These are phyloP conservation scores for Podila epigama DNA, from an alignment of 192 early-diverging fungal genomes.

Conservation along the genomic window DNA sequence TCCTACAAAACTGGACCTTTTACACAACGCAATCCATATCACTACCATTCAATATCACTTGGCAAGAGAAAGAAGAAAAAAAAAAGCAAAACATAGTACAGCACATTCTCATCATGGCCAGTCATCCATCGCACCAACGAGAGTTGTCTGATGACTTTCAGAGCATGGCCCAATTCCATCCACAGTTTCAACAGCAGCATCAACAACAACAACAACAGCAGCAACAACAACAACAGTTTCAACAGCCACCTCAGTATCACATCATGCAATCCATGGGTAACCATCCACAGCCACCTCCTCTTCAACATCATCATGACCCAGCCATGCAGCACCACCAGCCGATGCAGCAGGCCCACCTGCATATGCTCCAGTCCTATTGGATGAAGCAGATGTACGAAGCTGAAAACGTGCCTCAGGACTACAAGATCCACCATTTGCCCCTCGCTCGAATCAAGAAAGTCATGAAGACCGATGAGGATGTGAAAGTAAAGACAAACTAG, in stretches of 20 bases:
- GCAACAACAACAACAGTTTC: conserved; percentile 15
- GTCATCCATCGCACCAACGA: conserved; percentile 34
- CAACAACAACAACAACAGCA: conserved; percentile 9
- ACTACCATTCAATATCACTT: too few relatives aligned
- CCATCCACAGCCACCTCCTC: conserved; percentile 18
- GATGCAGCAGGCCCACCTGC: conserved; percentile 41
- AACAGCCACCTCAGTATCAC: conserved; percentile 23
- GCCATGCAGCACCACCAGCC: conserved; percentile 23
- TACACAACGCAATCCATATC: too few relatives aligned
- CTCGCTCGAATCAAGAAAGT: conserved; percentile 97
- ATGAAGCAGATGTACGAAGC: conserved; percentile 71
- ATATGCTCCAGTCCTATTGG: conserved; percentile 66
- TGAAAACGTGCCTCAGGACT: conserved; percentile 80
- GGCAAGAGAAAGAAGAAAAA: too few relatives aligned
- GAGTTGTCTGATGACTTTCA: neutral
- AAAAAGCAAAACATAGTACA: neutral
- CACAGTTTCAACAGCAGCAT: conserved; percentile 4
- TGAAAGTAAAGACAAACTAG: conserved; percentile 69
- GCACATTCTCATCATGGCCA: too few relatives aligned
- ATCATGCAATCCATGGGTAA: conserved; percentile 7
- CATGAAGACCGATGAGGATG: conserved; percentile 98
- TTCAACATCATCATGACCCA: conserved; percentile 34
- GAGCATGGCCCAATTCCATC: neutral
- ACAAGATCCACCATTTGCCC: conserved; percentile 90
- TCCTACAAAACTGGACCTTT: too few relatives aligned